Base-by-base conservation (phyloP, 108 stramenopile genomes). In the Stephanodiscus minutulus region DNA sequence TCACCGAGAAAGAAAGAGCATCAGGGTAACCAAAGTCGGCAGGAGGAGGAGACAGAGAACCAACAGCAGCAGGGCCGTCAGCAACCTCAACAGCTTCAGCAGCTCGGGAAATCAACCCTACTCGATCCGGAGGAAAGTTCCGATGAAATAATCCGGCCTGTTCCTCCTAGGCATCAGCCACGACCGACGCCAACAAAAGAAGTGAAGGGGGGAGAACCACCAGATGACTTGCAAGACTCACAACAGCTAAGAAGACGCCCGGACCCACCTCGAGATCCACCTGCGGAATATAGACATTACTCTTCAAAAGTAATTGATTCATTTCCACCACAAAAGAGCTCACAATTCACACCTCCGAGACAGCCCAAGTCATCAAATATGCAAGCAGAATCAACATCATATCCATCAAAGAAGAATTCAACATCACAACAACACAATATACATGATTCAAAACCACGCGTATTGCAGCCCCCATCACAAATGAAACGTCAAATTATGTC, bases 251-350 rank as follows among this genome's bases (percentile, higher is more conserved):
- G 48, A 37, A 53, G 47, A 22, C 55, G 50, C 18, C 65, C 57
- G 22, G 66, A 66, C 55, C 66, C 64, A 31, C 64, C 64, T 25
- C 31, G 52, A 31, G 72, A 73, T 70, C 69, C 63, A 58, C 73
- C 73, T 46, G 59, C 69, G 28, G 58, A 70, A 28, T 35, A 36
- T 53, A 66, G 15, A 6, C 65, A 66, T 31, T 37, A 66, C 37
- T 35, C 27, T 46, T 66, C 49, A n/a, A 52, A 66, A 37, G 35
- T 31, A 33, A 50, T 53, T 15, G 66, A 29, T 5, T 31, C 33
- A 25, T 15, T 18, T 33, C 15, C 57, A 36, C 15, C n/a, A 36
- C n/a, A 18, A 27, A 35, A 36, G 33, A 4, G 17, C 25, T 29
- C 57, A 58, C 18, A 17, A 33, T 17, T 18, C 36, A n/a, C 18